Evolutionary conservation across 805 yeast genomes (phyloP), one percentile per base, ranked within the genome.

Genomic region (Blastobotrys parvus): DNA sequence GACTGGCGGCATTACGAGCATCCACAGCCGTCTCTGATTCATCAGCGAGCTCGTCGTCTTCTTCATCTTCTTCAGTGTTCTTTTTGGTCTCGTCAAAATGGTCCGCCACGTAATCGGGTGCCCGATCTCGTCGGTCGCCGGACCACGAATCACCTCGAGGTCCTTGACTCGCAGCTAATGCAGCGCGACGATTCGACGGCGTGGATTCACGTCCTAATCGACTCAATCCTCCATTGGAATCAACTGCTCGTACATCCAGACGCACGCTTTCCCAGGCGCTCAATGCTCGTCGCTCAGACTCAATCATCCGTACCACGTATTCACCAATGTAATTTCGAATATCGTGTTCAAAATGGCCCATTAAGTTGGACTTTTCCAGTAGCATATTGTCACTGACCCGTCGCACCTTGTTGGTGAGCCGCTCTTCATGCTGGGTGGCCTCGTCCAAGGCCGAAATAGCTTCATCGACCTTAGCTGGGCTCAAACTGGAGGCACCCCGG

Each of bases 391-490:
- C 81, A 2, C 95, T 83, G 15, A 90, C 81, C 49, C 95, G 71
- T 47, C 82, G 78, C 32, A 89, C 81, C 52, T 84, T 92, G 45
- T 74, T 65, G n/a, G 81, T 77, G 43, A 89, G 70, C 29, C 78
- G 80, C 48, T 82, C 82, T 60, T 90, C 96, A 15, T 75, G 69
- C 45, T 75, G 76, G 10, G 84, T 77, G 1, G 95, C 92, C 25
- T 74, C 77, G 59, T 89, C 95, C 44, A 89, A 68, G 6, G 84
- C 70, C 43, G 81, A 70, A 22, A 90, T 75, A 0, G 96, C 94
- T 52, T 89, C 97, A 53, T 92, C 96, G 3, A 87, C 94, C 58
- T 82, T 86, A 21, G 84, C 61, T 0, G 97, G 95, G 54, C 83
- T 90, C 41, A 87, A 79, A 40, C 83, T 77, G 29, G 87, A 69